Evolutionary conservation across 352 stramenopile genomes (phyloP).

Genomic region (Aphanomyces astaci): DNA sequence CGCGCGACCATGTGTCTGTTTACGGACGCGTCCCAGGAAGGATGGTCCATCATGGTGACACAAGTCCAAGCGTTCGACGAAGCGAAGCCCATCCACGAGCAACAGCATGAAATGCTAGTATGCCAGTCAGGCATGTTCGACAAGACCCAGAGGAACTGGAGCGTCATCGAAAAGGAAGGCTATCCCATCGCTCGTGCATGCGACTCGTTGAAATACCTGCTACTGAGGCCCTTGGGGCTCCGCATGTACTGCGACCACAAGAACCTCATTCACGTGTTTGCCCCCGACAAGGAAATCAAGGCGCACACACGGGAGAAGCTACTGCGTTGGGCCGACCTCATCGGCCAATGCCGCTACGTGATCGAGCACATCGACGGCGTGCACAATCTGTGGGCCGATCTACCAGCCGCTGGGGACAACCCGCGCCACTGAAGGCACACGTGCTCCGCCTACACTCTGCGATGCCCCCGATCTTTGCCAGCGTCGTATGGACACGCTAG

Average conservation of each 20-base stretch:
- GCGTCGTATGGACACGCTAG: neutral
- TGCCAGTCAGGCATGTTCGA: too few relatives aligned
- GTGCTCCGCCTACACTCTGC: neutral
- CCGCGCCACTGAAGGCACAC: neutral
- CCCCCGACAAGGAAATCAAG: conserved; percentile 14
- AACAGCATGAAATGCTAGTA: too few relatives aligned
- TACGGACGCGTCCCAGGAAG: conserved; percentile 23
- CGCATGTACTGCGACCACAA: conserved; percentile 26
- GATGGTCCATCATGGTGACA: conserved; percentile 25
- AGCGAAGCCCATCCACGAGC: conserved; percentile 4
- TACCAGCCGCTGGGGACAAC: neutral
- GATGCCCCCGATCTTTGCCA: neutral
- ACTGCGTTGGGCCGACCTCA: conserved; percentile 20
- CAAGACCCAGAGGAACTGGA: conserved; percentile 24
- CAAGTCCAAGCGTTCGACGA: conserved; percentile 15
- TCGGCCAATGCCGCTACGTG: conserved; percentile 20
- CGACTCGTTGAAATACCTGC: conserved; percentile 23
- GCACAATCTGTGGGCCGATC: neutral
- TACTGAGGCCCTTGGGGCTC: conserved; percentile 15
- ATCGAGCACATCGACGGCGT: conserved; percentile 24
- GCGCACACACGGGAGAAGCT: conserved; percentile 23
- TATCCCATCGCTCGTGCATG: conserved; percentile 26
- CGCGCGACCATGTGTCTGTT: too few relatives aligned
- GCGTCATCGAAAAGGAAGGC: conserved; percentile 27
- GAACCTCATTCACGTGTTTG: conserved; percentile 29